phyloP scores from a whole-genome alignment of 495 filamentous ascomycete genomes.

The Aspergillus ostianus region DNA sequence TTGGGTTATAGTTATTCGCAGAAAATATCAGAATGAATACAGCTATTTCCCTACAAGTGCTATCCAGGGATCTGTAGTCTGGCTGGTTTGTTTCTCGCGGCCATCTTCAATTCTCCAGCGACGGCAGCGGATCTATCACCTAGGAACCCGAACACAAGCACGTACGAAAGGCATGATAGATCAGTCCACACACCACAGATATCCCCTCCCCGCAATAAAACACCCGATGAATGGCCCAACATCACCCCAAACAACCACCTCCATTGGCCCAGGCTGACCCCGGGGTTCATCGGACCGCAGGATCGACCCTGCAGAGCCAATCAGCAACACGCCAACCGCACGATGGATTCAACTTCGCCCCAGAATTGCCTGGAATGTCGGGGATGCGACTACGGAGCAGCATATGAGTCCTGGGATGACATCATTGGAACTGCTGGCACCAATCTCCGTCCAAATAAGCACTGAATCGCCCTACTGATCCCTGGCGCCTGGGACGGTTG shows the following conservation, averaged over 20 bases:
- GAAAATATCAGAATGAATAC: neutral
- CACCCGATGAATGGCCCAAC: neutral
- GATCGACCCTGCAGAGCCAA: neutral
- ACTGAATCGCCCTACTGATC: neutral
- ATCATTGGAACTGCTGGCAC: neutral
- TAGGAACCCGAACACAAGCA: neutral
- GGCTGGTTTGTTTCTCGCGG: neutral
- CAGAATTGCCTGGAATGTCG: no score
- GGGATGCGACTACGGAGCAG: neutral
- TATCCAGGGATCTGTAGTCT: neutral
- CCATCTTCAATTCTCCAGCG: no score
- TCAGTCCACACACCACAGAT: neutral
- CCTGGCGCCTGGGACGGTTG: neutral
- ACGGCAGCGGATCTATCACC: no score
- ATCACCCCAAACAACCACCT: neutral
- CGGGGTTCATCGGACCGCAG: neutral
- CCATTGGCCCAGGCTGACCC: neutral
- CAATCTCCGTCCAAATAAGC: neutral
- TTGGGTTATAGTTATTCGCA: neutral
- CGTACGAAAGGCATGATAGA: neutral
- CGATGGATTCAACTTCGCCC: neutral
- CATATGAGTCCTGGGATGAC: neutral
- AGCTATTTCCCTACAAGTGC: neutral
- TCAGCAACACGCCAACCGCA: neutral
- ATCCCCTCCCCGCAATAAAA: neutral